A percentile compares a stretch with the other conserved stretches of the same genome.
Conservation (phyloP, 1,284 basidiomycete genomes). For the Ustilago hordei region DNA sequence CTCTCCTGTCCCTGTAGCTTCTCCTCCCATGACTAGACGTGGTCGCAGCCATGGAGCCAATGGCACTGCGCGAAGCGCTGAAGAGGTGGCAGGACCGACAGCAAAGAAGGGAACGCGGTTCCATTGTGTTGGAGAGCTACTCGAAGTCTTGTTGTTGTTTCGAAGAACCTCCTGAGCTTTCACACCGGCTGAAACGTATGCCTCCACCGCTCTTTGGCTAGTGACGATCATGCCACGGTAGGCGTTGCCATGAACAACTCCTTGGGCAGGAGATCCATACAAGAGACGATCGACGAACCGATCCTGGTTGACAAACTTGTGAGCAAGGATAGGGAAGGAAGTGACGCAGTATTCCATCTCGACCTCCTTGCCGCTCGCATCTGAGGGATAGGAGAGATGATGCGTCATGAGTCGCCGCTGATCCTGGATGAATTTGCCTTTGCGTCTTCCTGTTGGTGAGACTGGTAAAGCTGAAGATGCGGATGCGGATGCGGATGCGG, state of each 20-base stretch:
- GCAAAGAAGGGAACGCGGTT: conserved; percentile 64
- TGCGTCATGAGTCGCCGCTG: conserved; percentile 65
- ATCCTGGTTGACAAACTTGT: conserved; percentile 47
- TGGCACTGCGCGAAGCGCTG: conserved; percentile 40
- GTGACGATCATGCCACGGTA: conserved; percentile 64
- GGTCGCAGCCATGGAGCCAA: conserved; percentile 55
- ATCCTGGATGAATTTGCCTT: conserved; percentile 59
- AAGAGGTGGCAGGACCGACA: conserved; percentile 64
- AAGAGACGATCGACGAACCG: conserved; percentile 47
- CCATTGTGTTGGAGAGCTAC: conserved; percentile 51
- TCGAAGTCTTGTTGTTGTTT: conserved; percentile 24
- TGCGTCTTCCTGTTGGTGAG: conserved; percentile 44
- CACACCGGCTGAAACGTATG: conserved; percentile 56
- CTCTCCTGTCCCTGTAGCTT: conserved; percentile 61
- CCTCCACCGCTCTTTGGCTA: conserved; percentile 64
- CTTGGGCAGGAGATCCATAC: conserved; percentile 24
- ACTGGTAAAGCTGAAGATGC: conserved; percentile 20
- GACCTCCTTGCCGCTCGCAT: conserved; percentile 34
- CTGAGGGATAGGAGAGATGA: conserved; percentile 50
- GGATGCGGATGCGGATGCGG: conserved; percentile 10
- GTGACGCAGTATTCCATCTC: conserved; percentile 61
- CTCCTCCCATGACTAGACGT: conserved; percentile 56
- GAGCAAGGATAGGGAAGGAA: conserved; percentile 59
- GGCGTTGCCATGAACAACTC: background rate
- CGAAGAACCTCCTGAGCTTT: conserved; percentile 29